A percentile compares a stretch with the other conserved stretches of the same genome.
Conservation (phyloP, 2,329 filamentous ascomycete species). For the Raffaelea deltoideospora region DNA sequence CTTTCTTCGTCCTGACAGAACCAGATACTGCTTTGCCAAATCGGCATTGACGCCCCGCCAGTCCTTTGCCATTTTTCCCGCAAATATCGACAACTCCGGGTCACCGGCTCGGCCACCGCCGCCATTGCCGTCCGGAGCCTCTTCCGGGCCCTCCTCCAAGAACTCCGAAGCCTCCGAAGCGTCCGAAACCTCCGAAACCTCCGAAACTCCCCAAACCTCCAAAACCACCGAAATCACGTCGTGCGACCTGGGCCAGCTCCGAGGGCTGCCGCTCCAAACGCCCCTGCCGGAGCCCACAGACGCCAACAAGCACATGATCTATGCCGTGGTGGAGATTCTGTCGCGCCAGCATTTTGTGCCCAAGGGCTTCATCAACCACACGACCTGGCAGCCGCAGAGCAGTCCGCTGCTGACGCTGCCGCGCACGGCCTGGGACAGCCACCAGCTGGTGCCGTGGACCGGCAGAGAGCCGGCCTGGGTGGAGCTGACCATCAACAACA, state of each 20-base stretch:
- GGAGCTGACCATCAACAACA: conserved; percentile 13
- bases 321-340: conserved; percentile 10
- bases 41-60: too few species aligned
- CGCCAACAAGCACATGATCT: conserved; percentile 10
- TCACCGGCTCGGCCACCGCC: too few species aligned
- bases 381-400: conserved; percentile 10
- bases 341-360: conserved; percentile 9
- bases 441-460: conserved; percentile 13
- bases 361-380: conserved; percentile 12
- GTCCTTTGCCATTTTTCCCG: too few species aligned
- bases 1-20: too few species aligned
- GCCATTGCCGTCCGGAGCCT: too few species aligned
- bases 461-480: conserved; percentile 10
- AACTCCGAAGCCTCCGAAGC: neutral
- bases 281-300: conserved; percentile 6
- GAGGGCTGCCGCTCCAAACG: conserved; percentile 1
- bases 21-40: too few species aligned
- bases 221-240: neutral
- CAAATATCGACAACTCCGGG: too few species aligned
- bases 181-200: neutral
- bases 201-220: neutral
- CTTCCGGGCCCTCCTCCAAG: neutral
- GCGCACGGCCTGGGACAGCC: conserved; percentile 9
- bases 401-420: conserved; percentile 7
- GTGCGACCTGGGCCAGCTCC: conserved; percentile 5